A percentile compares a stretch with the other conserved stretches of the same genome.
phyloP scores from a whole-genome alignment of 2,329 filamentous ascomycete genomes.

The Phialocephala subalpina region DNA sequence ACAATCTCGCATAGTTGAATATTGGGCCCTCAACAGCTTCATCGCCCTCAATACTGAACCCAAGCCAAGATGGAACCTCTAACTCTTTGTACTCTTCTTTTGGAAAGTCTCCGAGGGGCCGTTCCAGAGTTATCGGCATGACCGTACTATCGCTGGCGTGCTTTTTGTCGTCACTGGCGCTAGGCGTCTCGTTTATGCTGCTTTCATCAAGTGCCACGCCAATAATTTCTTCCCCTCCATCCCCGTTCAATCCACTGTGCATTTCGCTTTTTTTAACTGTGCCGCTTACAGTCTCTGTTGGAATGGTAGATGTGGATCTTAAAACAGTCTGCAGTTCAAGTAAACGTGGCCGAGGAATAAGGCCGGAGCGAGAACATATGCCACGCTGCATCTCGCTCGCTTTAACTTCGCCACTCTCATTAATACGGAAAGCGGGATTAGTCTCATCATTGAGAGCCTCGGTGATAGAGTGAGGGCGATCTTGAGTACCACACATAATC shows the following conservation, averaged over 20 bases:
- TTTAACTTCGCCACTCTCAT: neutral
- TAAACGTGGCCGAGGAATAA: slow-evolving; percentile 2
- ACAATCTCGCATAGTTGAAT: slow-evolving; percentile 5
- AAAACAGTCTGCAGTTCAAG: neutral
- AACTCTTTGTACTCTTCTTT: neutral
- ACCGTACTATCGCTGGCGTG: too few relatives aligned
- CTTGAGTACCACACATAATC: slow-evolving; percentile 9
- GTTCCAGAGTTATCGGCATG: too few relatives aligned
- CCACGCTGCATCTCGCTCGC: neutral
- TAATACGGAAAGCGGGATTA: neutral
- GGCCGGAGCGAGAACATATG: slow-evolving; percentile 2
- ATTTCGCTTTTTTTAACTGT: too few relatives aligned
- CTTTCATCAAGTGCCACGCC: too few relatives aligned
- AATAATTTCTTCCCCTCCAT: too few relatives aligned
- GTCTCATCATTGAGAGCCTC: neutral
- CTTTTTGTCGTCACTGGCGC: too few relatives aligned
- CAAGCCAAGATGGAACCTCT: slow-evolving; percentile 1
- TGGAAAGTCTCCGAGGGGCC: too few relatives aligned
- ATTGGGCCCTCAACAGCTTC: slow-evolving; percentile 2
- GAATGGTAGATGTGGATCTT: too few relatives aligned
- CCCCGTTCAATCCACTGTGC: too few relatives aligned
- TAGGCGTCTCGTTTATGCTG: too few relatives aligned
- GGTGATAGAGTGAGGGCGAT: neutral
- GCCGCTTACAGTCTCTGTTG: too few relatives aligned
- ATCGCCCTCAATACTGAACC: slow-evolving; percentile 6